Base-by-base conservation (phyloP, 495 filamentous ascomycete genomes). In the Hypoxylon crocopeplum region DNA sequence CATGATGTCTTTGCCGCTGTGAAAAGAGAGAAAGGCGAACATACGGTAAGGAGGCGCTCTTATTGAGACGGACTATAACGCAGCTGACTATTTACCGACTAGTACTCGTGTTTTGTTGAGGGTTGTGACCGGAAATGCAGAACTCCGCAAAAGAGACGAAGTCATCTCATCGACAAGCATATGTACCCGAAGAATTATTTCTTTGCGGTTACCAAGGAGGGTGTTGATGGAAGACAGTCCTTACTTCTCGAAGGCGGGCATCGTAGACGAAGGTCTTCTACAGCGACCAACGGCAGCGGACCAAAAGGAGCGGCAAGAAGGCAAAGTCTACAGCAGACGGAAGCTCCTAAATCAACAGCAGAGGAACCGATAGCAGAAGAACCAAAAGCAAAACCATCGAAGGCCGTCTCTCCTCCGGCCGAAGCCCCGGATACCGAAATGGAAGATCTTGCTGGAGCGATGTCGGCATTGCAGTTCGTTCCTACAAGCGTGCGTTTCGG, bases 131-230 rank as follows among this genome's bases (percentile, higher is more conserved):
- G 87, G 52, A 86, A 92, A 73, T 98, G 93, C 75, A 86, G 82
- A 21, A 92, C 87, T 6, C 86, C 89, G 3, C 82, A 89, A 58
- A 98, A 96, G 71, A 84, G 94, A 39, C 79, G 88, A 42, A 84
- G 90, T 69, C 94, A 98, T 74, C 74, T 96, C 19, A 90, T 93
- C 53, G 93, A 96, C 71, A 97, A 97, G 73, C 94, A 98, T 66
- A 84, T 89, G 78, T 98, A 94, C 71, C 94, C 93, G 4, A 87
- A 84, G 74, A 88, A 90, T 54, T 98, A 93, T 69, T 93, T 97
- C 68, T 98, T 97, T 70, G 85, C 83, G 17, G 83, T 97, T 24
- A 87, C 96, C 0, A 89, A 93, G 60, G 84, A 92, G 53, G 94
- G 94, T 22, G 89, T 97, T 40, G 94, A 97, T 65, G 87, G 87